Conservation (phyloP, 148 eudicot genomes). For the Salicornia ramosissima region DNA sequence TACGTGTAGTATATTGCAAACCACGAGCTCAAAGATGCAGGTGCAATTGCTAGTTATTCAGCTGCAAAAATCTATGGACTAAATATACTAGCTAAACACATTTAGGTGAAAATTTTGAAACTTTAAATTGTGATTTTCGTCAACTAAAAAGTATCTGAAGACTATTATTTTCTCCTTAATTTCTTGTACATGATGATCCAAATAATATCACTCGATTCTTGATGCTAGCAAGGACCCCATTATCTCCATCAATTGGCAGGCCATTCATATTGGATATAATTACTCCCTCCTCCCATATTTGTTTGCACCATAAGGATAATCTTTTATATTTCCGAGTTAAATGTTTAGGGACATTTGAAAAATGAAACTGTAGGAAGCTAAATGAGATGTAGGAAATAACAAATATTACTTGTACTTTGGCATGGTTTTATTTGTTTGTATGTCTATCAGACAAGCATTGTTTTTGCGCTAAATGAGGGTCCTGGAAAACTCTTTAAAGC, state of each 20-base stretch:
- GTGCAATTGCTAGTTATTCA: constrained; percentile 77
- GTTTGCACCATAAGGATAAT: too few relatives aligned
- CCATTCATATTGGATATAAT: too few relatives aligned
- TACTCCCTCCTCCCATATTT: too few relatives aligned
- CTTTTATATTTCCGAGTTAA: too few relatives aligned
- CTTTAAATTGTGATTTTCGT: background rate
- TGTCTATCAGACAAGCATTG: constrained; percentile 66
- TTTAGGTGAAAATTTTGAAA: constrained; percentile 53
- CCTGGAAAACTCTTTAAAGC: constrained; percentile 88
- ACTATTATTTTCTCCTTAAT: background rate
- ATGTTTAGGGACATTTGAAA: too few relatives aligned
- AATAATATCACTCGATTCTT: constrained; percentile 35
- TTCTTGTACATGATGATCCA: constrained; percentile 60
- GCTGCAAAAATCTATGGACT: constrained; percentile 76
- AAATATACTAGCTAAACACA: constrained; percentile 68
- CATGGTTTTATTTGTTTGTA: constrained; percentile 1
- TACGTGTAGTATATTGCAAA: constrained; percentile 50
- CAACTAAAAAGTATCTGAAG: too few relatives aligned
- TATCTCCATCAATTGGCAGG: background rate
- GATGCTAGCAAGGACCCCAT: background rate
- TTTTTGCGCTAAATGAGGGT: constrained; percentile 79
- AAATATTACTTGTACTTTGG: too few relatives aligned
- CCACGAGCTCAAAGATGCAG: constrained; percentile 62
- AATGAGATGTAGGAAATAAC: background rate
- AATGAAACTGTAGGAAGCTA: too few relatives aligned